These are phyloP conservation scores for Sclerotinia trifoliorum DNA, from an alignment of 2,329 filamentous ascomycete genomes.

Conservation along the genomic window DNA sequence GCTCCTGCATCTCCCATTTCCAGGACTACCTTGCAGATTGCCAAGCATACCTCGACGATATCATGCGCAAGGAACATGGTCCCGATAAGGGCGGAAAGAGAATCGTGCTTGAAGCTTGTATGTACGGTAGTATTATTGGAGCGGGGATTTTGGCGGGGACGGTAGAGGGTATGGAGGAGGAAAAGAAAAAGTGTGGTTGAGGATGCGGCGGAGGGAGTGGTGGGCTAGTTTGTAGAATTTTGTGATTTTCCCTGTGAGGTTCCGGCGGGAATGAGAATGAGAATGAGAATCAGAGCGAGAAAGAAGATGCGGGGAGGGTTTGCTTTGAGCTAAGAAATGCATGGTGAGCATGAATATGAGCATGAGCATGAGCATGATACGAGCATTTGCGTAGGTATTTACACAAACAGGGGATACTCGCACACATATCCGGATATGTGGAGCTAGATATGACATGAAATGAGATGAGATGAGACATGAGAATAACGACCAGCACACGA, in stretches of 20 bases:
- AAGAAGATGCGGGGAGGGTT: background rate
- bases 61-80: slow-evolving; percentile 47
- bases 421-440: background rate
- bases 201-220: background rate
- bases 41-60: slow-evolving; percentile 63
- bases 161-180: slow-evolving; percentile 20
- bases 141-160: slow-evolving; percentile 57
- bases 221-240: background rate
- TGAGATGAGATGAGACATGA: background rate
- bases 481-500: background rate
- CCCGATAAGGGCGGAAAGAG: slow-evolving; percentile 40
- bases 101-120: slow-evolving; percentile 54
- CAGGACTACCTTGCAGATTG: slow-evolving; percentile 70
- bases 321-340: background rate
- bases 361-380: background rate
- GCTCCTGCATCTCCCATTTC: slow-evolving; percentile 77
- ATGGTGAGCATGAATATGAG: slow-evolving; percentile 1
- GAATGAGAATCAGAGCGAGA: too few species aligned
- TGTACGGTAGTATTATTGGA: slow-evolving; percentile 61
- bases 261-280: background rate
- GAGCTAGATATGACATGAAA: background rate
- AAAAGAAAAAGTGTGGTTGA: background rate
- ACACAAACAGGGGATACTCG: background rate
- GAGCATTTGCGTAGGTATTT: background rate
- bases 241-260: background rate